A percentile compares a stretch with the other conserved stretches of the same genome.
Conservation (phyloP, 805 yeast genomes). For the Wickerhamomyces mucosus region DNA sequence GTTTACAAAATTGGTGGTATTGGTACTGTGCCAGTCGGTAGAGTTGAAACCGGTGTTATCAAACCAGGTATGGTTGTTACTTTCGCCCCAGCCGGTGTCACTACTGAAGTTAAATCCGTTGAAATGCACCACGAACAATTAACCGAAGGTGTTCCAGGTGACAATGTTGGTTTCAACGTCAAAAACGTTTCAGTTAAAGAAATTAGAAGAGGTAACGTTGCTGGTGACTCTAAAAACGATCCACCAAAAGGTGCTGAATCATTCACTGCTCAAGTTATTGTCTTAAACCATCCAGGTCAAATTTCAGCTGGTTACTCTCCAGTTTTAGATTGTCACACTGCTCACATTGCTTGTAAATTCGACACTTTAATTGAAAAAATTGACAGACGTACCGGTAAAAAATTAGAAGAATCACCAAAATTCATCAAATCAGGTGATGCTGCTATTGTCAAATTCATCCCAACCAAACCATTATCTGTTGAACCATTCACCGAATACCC, state of each 20-base stretch:
- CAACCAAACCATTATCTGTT: constrained; percentile 92
- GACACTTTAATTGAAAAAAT: constrained; percentile 75
- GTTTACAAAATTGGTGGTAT: constrained; percentile 94
- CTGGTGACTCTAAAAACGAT: constrained; percentile 92
- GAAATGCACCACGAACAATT: constrained; percentile 92
- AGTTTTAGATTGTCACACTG: constrained; percentile 88
- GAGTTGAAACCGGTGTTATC: constrained; percentile 90
- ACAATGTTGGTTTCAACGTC: constrained; percentile 91
- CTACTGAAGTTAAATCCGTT: constrained; percentile 88
- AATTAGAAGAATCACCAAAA: constrained; percentile 83
- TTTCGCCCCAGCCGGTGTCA: constrained; percentile 88
- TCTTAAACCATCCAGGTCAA: constrained; percentile 93
- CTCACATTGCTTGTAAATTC: constrained; percentile 89
- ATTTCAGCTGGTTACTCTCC: constrained; percentile 89
- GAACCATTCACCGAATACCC: constrained; percentile 91
- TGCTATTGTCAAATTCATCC: constrained; percentile 84
- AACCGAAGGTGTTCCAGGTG: constrained; percentile 76
- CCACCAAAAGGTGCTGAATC: constrained; percentile 78
- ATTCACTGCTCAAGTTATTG: constrained; percentile 83
- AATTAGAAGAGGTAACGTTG: constrained; percentile 88
- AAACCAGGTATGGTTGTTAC: constrained; percentile 89
- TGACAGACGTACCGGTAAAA: constrained; percentile 94
- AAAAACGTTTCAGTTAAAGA: constrained; percentile 91
- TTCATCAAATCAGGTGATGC: constrained; percentile 95
- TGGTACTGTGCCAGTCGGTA: constrained; percentile 92